These are phyloP conservation scores for Coriolopsis trogii DNA, from an alignment of 1,284 basidiomycete species.

Conservation along the genomic window DNA sequence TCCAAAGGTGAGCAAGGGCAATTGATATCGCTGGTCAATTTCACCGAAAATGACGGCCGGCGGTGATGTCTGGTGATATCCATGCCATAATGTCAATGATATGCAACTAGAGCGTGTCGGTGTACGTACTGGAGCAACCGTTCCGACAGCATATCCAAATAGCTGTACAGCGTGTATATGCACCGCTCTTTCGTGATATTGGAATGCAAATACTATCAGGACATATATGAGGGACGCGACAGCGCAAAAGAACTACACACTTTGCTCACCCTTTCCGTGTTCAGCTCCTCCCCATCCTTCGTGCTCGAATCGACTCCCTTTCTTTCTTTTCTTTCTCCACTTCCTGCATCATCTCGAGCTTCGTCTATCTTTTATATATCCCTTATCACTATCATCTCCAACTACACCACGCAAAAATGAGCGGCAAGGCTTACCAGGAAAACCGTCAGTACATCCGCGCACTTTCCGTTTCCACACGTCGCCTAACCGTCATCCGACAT, in stretches of 20 bases:
- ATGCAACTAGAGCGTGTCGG: too few species aligned
- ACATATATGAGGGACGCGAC: not conserved
- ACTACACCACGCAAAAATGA: not conserved
- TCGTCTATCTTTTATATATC: not conserved
- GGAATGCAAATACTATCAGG: too few species aligned
- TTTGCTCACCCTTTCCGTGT: not conserved
- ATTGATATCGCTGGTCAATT: too few species aligned
- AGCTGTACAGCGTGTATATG: too few species aligned
- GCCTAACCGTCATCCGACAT: too few species aligned
- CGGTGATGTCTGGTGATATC: too few species aligned
- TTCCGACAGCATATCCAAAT: too few species aligned
- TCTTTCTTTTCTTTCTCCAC: not conserved
- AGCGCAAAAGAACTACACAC: not conserved
- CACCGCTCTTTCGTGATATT: too few species aligned
- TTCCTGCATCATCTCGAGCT: not conserved
- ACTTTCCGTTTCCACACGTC: not conserved
- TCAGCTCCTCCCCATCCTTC: not conserved
- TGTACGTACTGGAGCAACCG: too few species aligned
- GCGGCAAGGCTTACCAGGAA: constrained; percentile 5
- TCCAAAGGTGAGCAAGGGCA: too few species aligned
- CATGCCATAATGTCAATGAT: too few species aligned
- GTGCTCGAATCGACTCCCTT: not conserved
- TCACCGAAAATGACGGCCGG: too few species aligned
- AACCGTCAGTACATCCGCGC: constrained; percentile 7
- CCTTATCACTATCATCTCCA: not conserved